Evolutionary conservation across 768 basidiomycete species (phyloP), one percentile per base, ranked within the genome.

Genomic region (Terana coerulea): DNA sequence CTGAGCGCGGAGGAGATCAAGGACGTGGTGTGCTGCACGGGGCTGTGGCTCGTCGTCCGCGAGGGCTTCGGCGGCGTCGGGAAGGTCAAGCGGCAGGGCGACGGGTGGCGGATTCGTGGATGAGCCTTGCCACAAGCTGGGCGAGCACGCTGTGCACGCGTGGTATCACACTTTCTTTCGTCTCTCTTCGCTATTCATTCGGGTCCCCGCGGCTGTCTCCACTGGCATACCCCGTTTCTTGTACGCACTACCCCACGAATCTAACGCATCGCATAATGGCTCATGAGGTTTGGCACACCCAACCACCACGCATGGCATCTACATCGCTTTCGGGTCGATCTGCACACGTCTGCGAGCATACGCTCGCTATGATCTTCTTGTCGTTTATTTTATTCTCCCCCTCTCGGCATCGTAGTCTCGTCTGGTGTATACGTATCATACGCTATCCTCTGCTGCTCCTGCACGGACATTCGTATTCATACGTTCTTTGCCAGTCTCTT

Each of bases 51-150:
- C 46, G 86, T 93, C 17, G 92, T 95, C 2, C 75, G 95, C 43
- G 93, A 98, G 67, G 84, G 84, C n/a, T 91, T 95, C 66, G 91
- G 91, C 1, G 94, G 94, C 2, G 78, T 95, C 34, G 92, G 90
- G 6, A 84, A 80, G 68, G 84, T 86, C 33, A 80, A 72, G 55
- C 72, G 89, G 67, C 89, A 88, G 65, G 87, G 87, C 17, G 84
- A 88, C 58, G 87, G 86, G 24, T 89, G 86, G 88, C 71, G 81
- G 64, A 83, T 91, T 52, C 68, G 87, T 21, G 79, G 80, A 14
- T 90, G 60, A 66, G 29, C 14, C 31, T 35, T 17, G 17, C 34
- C 34, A 17, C 34, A 12, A 35, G 8, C 34, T 12, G 17, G 34
- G 14, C 14, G 8, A 35, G 34, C 34, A 15, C 39, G 39, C 11